Evolutionary conservation across 1,284 basidiomycete genomes (phyloP).

Genomic region (Rhodotorula sp.): DNA sequence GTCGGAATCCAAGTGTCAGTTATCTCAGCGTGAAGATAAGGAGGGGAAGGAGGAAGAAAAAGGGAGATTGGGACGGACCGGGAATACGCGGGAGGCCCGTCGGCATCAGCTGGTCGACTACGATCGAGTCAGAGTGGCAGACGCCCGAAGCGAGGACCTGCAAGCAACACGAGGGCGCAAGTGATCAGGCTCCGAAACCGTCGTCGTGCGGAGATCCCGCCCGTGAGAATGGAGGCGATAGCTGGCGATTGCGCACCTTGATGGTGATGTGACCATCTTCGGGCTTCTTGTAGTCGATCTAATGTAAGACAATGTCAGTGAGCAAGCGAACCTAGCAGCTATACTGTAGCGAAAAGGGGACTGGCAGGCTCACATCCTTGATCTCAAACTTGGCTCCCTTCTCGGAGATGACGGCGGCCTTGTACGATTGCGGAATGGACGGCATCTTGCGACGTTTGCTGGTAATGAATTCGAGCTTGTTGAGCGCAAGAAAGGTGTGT

Average conservation of each 20-base stretch:
- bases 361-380: constrained; percentile 23
- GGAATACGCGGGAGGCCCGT: constrained; percentile 15
- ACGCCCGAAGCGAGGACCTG: constrained; percentile 28
- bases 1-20: neutral
- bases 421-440: constrained; percentile 47
- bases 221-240: neutral
- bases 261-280: constrained; percentile 47
- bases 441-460: neutral
- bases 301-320: neutral
- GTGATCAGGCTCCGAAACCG: too few relatives aligned
- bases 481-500: neutral
- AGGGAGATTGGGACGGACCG: neutral
- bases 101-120: constrained; percentile 20
- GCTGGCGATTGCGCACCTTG: constrained; percentile 45
- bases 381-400: constrained; percentile 35
- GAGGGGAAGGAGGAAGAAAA: too few relatives aligned
- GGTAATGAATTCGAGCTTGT: neutral
- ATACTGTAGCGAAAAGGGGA: too few relatives aligned
- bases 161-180: constrained; percentile 10
- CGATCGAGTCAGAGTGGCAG: constrained; percentile 23
- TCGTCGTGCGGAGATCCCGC: neutral
- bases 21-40: too few relatives aligned
- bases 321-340: too few relatives aligned
- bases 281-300: constrained; percentile 48
- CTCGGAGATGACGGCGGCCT: constrained; percentile 41